Conservation (phyloP, 1,284 basidiomycete genomes). For the Ganoderma meredithae region DNA sequence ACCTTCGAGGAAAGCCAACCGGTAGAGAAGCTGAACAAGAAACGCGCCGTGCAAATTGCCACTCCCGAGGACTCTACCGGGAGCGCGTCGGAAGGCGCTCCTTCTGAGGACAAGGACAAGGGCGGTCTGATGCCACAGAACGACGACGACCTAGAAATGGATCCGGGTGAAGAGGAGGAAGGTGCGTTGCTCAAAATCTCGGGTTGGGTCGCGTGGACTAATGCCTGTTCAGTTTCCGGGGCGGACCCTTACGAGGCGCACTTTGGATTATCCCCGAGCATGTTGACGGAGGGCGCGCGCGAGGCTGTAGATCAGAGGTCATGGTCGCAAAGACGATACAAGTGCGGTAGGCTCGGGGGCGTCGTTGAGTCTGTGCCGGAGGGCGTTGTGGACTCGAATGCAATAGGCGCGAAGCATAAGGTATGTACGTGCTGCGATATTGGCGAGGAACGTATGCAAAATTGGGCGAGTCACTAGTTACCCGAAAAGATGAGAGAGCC, state of each 20-base stretch:
- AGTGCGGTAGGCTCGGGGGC: slow-evolving; percentile 56
- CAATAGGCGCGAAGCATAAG: slow-evolving; percentile 24
- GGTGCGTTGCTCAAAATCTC: neutral
- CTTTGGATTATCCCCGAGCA: slow-evolving; percentile 62
- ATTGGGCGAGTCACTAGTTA: slow-evolving; percentile 52
- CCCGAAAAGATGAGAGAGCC: slow-evolving; percentile 63
- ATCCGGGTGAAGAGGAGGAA: slow-evolving; percentile 32
- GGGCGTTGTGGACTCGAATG: slow-evolving; percentile 39
- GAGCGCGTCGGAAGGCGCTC: neutral
- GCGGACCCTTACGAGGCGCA: slow-evolving; percentile 66
- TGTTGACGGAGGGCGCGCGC: slow-evolving; percentile 56
- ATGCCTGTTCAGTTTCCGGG: slow-evolving; percentile 15
- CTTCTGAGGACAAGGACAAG: slow-evolving; percentile 23
- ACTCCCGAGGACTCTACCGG: slow-evolving; percentile 23
- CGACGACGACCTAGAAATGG: slow-evolving; percentile 31
- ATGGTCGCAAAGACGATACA: slow-evolving; percentile 59
- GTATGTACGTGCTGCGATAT: neutral
- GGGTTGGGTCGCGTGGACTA: neutral
- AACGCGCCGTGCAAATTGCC: slow-evolving; percentile 41
- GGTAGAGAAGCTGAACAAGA: slow-evolving; percentile 71
- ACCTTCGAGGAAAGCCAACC: slow-evolving; percentile 51
- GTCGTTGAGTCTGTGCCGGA: slow-evolving; percentile 60
- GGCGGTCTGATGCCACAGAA: slow-evolving; percentile 32
- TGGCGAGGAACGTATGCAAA: neutral
- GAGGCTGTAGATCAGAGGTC: slow-evolving; percentile 54